These are phyloP conservation scores for Pichia thaimueangensis DNA, from an alignment of 805 yeast species.

Conservation along the genomic window DNA sequence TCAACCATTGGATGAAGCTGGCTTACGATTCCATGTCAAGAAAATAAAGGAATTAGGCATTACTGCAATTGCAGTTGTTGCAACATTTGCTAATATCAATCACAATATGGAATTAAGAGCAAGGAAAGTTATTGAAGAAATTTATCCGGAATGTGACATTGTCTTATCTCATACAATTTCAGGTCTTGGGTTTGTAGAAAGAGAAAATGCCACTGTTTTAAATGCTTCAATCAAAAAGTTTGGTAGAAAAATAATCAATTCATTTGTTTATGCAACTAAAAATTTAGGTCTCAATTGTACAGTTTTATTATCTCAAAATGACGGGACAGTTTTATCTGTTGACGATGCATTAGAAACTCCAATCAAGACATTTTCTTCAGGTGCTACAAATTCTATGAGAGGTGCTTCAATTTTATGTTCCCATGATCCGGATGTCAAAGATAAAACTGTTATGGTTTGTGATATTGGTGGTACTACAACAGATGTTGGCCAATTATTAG, in stretches of 20 bases:
- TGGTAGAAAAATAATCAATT: neutral
- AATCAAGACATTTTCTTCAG: conserved; percentile 1
- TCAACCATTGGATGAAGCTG: neutral
- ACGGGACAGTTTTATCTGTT: neutral
- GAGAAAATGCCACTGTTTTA: conserved; percentile 1
- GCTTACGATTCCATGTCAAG: neutral
- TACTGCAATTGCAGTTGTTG: neutral
- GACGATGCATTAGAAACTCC: neutral
- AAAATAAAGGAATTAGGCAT: neutral
- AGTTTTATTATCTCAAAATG: neutral
- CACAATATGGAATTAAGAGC: neutral
- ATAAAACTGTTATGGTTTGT: neutral
- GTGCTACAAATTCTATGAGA: conserved; percentile 2
- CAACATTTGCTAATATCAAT: neutral
- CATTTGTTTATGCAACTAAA: neutral
- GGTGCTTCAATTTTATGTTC: conserved; percentile 1
- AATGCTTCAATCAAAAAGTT: neutral
- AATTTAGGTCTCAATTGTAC: neutral
- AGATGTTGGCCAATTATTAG: neutral
- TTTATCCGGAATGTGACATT: neutral
- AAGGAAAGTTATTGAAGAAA: neutral
- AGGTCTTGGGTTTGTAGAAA: neutral
- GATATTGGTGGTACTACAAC: conserved; percentile 2
- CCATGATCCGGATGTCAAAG: neutral
- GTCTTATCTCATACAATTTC: neutral